Conservation (phyloP, 768 basidiomycete species). For the Porphyrellus cyaneotinctus region DNA sequence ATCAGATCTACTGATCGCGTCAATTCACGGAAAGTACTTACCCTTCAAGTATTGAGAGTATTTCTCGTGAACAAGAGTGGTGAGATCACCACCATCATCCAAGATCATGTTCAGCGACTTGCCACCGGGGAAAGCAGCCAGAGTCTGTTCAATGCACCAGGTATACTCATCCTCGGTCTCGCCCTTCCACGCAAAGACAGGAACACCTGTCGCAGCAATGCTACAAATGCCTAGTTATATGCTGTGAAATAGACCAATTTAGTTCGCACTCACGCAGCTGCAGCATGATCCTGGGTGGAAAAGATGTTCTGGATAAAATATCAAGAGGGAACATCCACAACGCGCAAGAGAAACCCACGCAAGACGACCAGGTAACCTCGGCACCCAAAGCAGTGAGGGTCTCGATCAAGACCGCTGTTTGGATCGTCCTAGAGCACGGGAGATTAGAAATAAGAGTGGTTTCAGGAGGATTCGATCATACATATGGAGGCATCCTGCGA, state of each 20-base stretch:
- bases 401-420: constrained; percentile 98
- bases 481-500: constrained; percentile 99
- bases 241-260: background rate
- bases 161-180: constrained; percentile 98
- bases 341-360: constrained; percentile 48
- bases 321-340: background rate
- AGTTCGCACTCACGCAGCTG: constrained; percentile 70
- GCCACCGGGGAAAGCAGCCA: constrained; percentile 81
- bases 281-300: constrained; percentile 99
- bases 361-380: constrained; percentile 98
- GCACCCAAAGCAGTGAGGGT: constrained; percentile 94
- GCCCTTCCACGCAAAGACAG: constrained; percentile 99
- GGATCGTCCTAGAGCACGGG: constrained; percentile 77
- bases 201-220: constrained; percentile 96
- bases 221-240: constrained; percentile 34
- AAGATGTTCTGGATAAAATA: constrained; percentile 79
- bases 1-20: background rate
- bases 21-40: constrained; percentile 25
- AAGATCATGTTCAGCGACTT: constrained; percentile 96
- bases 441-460: background rate
- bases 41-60: constrained; percentile 85
- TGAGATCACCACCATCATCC: constrained; percentile 98
- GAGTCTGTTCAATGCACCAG: constrained; percentile 97
- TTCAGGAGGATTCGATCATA: constrained; percentile 32
- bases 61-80: constrained; percentile 91